These are phyloP conservation scores for Candida verbasci DNA, from an alignment of 805 yeast genomes.

Conservation along the genomic window DNA sequence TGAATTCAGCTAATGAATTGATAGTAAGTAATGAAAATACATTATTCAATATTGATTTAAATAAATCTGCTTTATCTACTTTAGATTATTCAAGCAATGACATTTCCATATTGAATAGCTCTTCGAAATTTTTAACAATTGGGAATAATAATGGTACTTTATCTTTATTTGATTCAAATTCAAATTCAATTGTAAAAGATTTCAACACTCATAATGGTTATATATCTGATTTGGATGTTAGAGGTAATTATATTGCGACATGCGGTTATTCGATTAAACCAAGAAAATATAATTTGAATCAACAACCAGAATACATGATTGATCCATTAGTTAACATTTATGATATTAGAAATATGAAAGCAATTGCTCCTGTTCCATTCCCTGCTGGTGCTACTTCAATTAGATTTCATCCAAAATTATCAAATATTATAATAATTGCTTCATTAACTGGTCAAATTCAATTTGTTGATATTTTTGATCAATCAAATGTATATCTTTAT, in stretches of 20 bases:
- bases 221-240: slow-evolving; percentile 59
- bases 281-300: slow-evolving; percentile 34
- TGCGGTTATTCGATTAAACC: slow-evolving; percentile 75
- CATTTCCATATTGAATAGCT: slow-evolving; percentile 42
- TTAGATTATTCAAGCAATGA: slow-evolving; percentile 41
- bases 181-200: slow-evolving; percentile 43
- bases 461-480: slow-evolving; percentile 78
- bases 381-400: slow-evolving; percentile 87
- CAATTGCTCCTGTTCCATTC: slow-evolving; percentile 77
- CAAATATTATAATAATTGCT: slow-evolving; percentile 70
- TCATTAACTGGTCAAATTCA: slow-evolving; percentile 80
- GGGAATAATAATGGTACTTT: slow-evolving; percentile 59
- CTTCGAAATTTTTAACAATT: slow-evolving; percentile 48
- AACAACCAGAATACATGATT: slow-evolving; percentile 32
- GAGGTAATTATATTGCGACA: slow-evolving; percentile 65
- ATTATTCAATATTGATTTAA: slow-evolving; percentile 30
- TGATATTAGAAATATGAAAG: slow-evolving; percentile 68
- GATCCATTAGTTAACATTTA: slow-evolving; percentile 84
- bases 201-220: slow-evolving; percentile 60
- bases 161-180: slow-evolving; percentile 58
- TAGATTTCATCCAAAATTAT: slow-evolving; percentile 79
- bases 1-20: slow-evolving; percentile 14
- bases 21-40: slow-evolving; percentile 9
- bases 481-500: slow-evolving; percentile 58
- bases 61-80: slow-evolving; percentile 16